Conservation (phyloP, 257 asterid species). For the Capsicum baccatum region DNA sequence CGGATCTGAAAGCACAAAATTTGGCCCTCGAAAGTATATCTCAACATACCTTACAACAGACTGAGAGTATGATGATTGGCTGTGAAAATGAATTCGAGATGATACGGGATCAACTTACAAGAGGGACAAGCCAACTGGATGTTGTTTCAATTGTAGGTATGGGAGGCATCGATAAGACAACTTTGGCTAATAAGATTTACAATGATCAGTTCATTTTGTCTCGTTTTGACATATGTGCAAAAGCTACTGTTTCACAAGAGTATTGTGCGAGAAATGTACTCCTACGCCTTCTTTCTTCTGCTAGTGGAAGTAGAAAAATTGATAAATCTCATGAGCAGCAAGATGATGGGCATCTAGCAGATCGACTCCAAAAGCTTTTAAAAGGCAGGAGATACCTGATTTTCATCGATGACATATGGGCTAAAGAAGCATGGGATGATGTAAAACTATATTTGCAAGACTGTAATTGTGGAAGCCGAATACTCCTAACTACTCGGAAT, state of each 20-base stretch:
- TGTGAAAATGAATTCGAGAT: not conserved
- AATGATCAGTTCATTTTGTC: not conserved
- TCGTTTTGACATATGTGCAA: slow-evolving; percentile 26
- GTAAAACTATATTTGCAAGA: slow-evolving; percentile 26
- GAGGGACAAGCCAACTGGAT: not conserved
- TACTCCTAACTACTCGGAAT: slow-evolving; percentile 32
- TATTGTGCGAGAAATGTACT: slow-evolving; percentile 23
- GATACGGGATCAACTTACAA: not conserved
- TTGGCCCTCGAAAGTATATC: not conserved
- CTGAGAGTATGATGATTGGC: slow-evolving; percentile 12
- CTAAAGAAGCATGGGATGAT: slow-evolving; percentile 15
- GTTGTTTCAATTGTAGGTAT: slow-evolving; percentile 27
- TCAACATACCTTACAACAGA: not conserved
- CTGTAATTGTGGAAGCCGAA: slow-evolving; percentile 19
- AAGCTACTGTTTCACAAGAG: slow-evolving; percentile 19
- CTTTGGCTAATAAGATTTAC: slow-evolving; percentile 25
- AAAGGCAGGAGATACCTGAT: slow-evolving; percentile 23
- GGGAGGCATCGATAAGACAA: slow-evolving; percentile 34
- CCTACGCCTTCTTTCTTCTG: slow-evolving; percentile 18
- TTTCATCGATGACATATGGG: slow-evolving; percentile 35
- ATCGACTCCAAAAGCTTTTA: not conserved
- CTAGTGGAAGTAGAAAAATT: not conserved
- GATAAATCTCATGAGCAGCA: not conserved
- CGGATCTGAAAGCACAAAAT: not conserved
- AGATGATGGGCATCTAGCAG: not conserved